Conservation (phyloP, 306 rosid genomes). For the Citrullus amarus region DNA sequence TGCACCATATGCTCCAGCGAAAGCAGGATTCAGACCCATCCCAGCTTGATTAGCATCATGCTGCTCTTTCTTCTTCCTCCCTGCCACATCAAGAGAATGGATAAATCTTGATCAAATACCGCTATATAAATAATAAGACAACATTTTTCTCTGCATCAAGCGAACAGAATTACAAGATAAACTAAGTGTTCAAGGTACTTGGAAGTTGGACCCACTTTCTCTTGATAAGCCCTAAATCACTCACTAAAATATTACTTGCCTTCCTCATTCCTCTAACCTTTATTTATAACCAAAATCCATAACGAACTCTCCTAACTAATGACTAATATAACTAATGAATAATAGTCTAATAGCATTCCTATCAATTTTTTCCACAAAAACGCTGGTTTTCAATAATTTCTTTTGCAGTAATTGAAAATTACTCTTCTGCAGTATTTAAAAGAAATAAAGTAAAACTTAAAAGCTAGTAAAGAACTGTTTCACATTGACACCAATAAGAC, state of each 20-base stretch:
- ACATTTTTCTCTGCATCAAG: background rate
- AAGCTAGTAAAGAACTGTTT: background rate
- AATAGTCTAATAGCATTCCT: too few species aligned
- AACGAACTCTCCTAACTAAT: too few species aligned
- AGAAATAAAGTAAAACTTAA: too few species aligned
- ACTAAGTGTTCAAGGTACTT: too few species aligned
- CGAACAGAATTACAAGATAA: too few species aligned
- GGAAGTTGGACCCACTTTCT: too few species aligned
- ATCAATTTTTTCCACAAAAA: background rate
- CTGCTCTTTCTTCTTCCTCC: slow-evolving; percentile 85
- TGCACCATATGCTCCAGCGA: slow-evolving; percentile 64
- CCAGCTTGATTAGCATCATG: slow-evolving; percentile 79
- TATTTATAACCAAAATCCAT: too few species aligned
- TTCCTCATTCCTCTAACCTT: too few species aligned
- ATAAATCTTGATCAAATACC: background rate
- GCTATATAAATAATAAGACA: background rate
- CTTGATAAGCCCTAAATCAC: too few species aligned
- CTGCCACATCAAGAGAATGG: slow-evolving; percentile 24
- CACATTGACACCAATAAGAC: background rate
- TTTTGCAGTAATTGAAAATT: background rate
- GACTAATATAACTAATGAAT: too few species aligned
- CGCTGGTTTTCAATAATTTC: background rate
- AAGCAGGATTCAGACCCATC: slow-evolving; percentile 73
- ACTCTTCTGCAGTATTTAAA: background rate
- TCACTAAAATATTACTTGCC: too few species aligned